A percentile compares a stretch with the other conserved stretches of the same genome.
Evolutionary conservation across 2,329 filamentous ascomycete genomes (phyloP).

Genomic region (Colletotrichum aenigma): DNA sequence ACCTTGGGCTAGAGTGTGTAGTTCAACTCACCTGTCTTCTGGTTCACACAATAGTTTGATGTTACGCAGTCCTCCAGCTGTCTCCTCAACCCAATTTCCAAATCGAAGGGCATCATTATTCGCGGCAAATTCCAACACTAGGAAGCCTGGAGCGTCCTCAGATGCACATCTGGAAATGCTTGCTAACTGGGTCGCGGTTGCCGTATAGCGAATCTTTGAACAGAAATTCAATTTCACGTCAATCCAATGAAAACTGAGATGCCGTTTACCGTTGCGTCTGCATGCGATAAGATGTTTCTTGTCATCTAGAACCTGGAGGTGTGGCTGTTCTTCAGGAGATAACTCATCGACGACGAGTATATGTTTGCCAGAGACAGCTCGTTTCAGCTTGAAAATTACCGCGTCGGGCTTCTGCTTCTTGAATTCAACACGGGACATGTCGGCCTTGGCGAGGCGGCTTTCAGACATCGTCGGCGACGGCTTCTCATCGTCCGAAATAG

Average conservation of each 20-base stretch:
- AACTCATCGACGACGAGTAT: background rate
- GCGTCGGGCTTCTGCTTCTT: background rate
- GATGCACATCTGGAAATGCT: background rate
- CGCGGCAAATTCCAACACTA: background rate
- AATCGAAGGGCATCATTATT: background rate
- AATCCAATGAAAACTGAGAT: background rate
- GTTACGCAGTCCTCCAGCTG: accelerated
- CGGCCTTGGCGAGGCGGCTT: background rate
- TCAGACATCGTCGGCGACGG: background rate
- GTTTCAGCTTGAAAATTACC: background rate
- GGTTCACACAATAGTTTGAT: accelerated
- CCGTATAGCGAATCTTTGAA: background rate
- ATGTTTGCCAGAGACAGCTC: background rate
- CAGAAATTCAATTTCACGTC: constrained; percentile 2
- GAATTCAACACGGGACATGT: background rate
- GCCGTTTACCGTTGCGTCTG: background rate
- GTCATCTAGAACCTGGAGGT: background rate
- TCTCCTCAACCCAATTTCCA: background rate
- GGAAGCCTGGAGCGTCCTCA: background rate
- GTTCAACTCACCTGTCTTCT: background rate
- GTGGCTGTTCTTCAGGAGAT: background rate
- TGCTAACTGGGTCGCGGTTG: background rate
- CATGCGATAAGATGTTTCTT: background rate
- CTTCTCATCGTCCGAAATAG: background rate
- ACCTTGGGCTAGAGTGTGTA: too few relatives aligned